Evolutionary conservation across 352 stramenopile genomes (phyloP), one percentile per base, ranked within the genome.

Genomic region (Phytophthora melonis): DNA sequence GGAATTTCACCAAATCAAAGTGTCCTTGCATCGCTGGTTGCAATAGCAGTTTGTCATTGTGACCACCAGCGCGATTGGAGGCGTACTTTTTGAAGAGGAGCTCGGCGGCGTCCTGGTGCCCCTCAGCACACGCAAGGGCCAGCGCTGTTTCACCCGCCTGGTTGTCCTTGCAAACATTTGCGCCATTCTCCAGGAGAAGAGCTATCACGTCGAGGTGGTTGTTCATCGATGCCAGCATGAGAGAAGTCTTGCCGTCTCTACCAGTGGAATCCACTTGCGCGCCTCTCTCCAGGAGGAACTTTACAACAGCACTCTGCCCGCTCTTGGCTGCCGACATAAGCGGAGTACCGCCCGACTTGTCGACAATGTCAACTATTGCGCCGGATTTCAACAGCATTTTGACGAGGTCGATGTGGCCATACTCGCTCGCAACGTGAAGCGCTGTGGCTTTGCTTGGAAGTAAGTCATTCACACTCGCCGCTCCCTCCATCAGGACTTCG

Each of bases 361-460:
- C 47, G 5, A 27, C 8, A 10, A 23, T 13, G 19, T 54, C 47
- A 54, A 54, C 16, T 18, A n/a, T 54, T 30, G 47, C 19, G 10
- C 47, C 47, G 16, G 19, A 14, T 14, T 54, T 54, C 19, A 54
- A 54, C 27, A 54, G 47, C 47, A 54, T 16, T 54, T 54, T 54
- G 47, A 54, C 19, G 47, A 18, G 6, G 25, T 54, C 47, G 7
- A 54, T 6, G 19, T 54, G 47, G 8, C 47, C 47, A 10, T 25
- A 54, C 10, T 54, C 47, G 8, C 47, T 54, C 9, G 47, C 47
- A 27, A 54, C 47, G 5, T 54, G 47, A 30, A 54, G 47, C 19
- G 19, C n/a, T 54, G 47, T 54, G 2, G 5, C 8, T 16, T 54
- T 30, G 47, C 47, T 18, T 9, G 47, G 47, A 16, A 54, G 47